Evolutionary conservation across 306 rosid genomes (phyloP).

Genomic region (Alnus rubra): DNA sequence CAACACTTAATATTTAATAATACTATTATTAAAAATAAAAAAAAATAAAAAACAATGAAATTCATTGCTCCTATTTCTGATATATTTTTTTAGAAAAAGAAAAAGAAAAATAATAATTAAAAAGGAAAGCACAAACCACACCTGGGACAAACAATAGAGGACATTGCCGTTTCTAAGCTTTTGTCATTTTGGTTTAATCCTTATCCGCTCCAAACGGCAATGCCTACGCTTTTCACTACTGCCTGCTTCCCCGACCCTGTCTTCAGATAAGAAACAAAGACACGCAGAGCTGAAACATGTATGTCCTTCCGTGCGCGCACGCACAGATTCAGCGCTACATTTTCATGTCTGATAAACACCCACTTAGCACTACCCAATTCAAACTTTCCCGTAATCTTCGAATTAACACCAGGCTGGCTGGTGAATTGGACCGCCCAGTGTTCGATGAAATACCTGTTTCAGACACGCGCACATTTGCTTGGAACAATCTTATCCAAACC

Average conservation of each 20-base stretch:
- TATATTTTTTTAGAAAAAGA: no score
- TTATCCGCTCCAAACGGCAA: no score
- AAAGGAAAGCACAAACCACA: no score
- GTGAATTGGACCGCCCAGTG: slow-evolving; percentile 29
- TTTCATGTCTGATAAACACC: slow-evolving; percentile 14
- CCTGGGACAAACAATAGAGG: no score
- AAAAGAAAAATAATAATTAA: no score
- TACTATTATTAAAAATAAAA: no score
- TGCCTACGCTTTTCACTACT: background rate
- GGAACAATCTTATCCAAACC: slow-evolving; percentile 69
- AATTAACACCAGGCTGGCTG: background rate
- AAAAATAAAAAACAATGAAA: no score
- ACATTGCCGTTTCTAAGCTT: no score
- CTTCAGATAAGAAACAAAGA: background rate
- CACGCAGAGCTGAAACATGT: background rate
- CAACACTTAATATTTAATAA: no score
- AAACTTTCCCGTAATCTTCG: slow-evolving; percentile 2
- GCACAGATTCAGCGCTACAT: background rate
- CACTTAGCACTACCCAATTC: background rate
- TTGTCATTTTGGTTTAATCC: no score
- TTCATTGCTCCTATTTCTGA: no score
- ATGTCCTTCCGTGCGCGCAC: background rate
- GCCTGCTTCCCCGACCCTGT: background rate
- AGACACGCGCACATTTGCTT: slow-evolving; percentile 67
- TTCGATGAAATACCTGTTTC: slow-evolving; percentile 56